Base-by-base conservation (phyloP, 805 yeast species). In the Candida glaebosa region DNA sequence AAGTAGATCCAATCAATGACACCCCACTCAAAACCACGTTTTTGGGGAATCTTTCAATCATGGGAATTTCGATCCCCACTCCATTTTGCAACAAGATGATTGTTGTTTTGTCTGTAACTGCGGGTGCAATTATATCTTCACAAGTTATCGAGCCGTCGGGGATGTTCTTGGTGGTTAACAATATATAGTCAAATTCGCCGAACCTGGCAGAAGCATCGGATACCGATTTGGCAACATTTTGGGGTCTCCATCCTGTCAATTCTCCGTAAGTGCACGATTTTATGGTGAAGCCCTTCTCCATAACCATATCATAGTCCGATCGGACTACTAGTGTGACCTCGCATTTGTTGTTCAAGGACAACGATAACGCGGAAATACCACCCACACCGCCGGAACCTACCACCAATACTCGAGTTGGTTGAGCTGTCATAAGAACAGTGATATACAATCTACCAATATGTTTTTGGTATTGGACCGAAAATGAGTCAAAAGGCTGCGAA, bases 331-430 rank as follows among this genome's bases (percentile, higher is more conserved):
- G 51, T 15, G 71, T 61, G 9, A 65, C 66, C 14, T 61, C 59
- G 7, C 78, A 69, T 33, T 67, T 59, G 0, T 73, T 77, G 34
- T 73, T 67, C 31, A 59, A 57, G 49, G 68, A 71, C 24, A 87
- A 66, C 0, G 85, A 78, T 38, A 81, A 72, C 0, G 95, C 87
- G 2, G 84, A 81, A 25, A 87, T 76, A 14, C 87, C 74, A 28
- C 96, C 96, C 8, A 87, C 93, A 30, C 95, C 96, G 12, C 96
- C 96, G 33, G 87, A 75, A 8, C 96, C 96, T 31, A 87, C 74
- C 8, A 87, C 65, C 9, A 87, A 66, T 14, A 82, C 79, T 33
- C 53, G 61, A 10, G 14, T 28, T 5, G 63, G 57, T 39, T 34
- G 22, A 24, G 37, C 17, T 34, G 34, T 28, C 18, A 18, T 32